Base-by-base conservation (phyloP, 495 filamentous ascomycete species). In the Trichocladium uniseriatum region DNA sequence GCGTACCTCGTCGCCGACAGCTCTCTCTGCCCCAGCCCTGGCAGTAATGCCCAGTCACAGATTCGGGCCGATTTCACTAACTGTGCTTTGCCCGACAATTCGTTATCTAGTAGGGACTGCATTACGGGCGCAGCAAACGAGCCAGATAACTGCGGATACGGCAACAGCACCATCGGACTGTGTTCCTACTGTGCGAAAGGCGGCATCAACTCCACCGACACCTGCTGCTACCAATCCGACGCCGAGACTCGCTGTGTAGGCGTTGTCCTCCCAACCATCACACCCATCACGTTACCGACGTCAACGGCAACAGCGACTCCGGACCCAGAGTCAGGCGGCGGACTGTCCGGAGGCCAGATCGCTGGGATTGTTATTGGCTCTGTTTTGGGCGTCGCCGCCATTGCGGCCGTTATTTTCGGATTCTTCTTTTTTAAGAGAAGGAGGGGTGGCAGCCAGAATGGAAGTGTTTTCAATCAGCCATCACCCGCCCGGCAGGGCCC, bases 41-140 rank as follows among this genome's bases (percentile, higher is more conserved):
- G 72, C 35, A 63, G 65, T 45, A 75, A 84, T 55, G 86, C 86
- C 22, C 74, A 85, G 56, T 67, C 70, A 22, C 83, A 94, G 60
- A 89, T 97, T 57, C 80, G 88, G 52, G 87, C 94, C 43, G 94
- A 99, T 64, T 95, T 96, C 61, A 85, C 83, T 9, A 84, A 87
- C 55, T 99, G 94, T 66, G 77, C 89, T 10, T 67, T 87, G 43
- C 94, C 94, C 7, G 78, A 82, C 11, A 71, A 86, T 43, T 84
- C 94, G 5, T 73, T 99, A 22, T 71, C 71, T 29, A 82, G 76
- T 27, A 76, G 74, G 37, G 70, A 68, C 44, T 99, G 94, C 69
- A 80, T 97, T 32, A 69, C 75, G 35, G 94, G 82, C 45, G 75
- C 77, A 27, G 62, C 71, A 24, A 99, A 97, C 61, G 89, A 99